Conservation (phyloP, 1,284 basidiomycete genomes). For the Sporisorium exsertum region DNA sequence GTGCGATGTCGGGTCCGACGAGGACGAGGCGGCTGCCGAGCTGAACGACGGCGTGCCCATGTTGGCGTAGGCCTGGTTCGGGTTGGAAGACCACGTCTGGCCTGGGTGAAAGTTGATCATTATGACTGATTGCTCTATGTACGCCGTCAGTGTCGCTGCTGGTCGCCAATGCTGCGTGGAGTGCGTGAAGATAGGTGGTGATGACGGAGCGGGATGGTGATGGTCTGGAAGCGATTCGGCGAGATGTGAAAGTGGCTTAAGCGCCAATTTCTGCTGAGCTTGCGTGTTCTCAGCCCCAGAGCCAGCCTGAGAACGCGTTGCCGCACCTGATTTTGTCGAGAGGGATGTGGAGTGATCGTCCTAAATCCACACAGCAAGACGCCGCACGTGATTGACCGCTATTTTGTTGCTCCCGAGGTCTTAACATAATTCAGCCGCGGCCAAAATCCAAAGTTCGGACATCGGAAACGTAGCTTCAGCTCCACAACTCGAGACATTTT, state of each 20-base stretch:
- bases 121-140: background rate
- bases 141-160: background rate
- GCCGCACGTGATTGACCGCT: no score
- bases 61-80: conserved; percentile 32
- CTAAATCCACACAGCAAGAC: background rate
- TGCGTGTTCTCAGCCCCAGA: conserved; percentile 29
- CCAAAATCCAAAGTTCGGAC: conserved; percentile 14
- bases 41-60: conserved; percentile 66
- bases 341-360: conserved; percentile 53
- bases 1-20: conserved; percentile 44
- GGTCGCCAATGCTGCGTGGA: background rate
- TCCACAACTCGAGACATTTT: conserved; percentile 10
- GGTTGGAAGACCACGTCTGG: conserved; percentile 52
- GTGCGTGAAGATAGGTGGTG: conserved; percentile 2
- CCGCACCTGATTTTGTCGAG: background rate
- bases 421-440: background rate
- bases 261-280: conserved; percentile 25
- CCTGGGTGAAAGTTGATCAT: conserved; percentile 53
- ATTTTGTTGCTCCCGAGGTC: background rate
- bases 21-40: conserved; percentile 33
- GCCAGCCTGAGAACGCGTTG: conserved; percentile 24
- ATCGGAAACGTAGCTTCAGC: conserved; percentile 15
- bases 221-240: background rate
- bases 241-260: conserved; percentile 32
- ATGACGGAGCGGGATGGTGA: background rate